A percentile compares a stretch with the other conserved stretches of the same genome.
Conservation (phyloP, 2,329 filamentous ascomycete species). For the Pyrenophora teres region DNA sequence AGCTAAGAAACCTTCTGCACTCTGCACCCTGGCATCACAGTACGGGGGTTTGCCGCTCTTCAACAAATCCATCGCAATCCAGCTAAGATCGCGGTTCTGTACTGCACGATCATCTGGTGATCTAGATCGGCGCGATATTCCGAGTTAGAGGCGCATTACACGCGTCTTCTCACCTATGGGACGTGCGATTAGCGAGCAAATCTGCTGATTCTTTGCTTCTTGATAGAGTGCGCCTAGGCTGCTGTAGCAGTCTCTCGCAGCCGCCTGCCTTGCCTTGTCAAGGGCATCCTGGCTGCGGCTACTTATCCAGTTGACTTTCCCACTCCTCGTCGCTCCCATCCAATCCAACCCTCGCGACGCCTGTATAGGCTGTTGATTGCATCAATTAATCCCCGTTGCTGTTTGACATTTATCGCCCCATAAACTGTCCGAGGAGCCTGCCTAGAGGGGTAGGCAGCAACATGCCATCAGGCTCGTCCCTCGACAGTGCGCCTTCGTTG, state of each 20-base stretch:
- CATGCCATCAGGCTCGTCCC: slow-evolving; percentile 19
- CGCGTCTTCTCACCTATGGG: background rate
- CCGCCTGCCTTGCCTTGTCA: slow-evolving; percentile 5
- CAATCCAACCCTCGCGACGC: slow-evolving; percentile 17
- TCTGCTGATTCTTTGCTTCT: background rate
- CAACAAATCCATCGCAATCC: background rate
- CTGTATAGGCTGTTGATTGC: slow-evolving; percentile 12
- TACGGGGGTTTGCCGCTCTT: background rate
- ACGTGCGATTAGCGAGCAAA: background rate
- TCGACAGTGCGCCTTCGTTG: slow-evolving; percentile 13
- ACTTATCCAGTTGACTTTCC: slow-evolving; percentile 15
- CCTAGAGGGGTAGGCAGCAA: slow-evolving; percentile 22
- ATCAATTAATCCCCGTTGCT: slow-evolving; percentile 16
- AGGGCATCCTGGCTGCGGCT: slow-evolving; percentile 15
- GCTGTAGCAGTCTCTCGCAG: slow-evolving; percentile 1
- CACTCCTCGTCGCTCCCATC: slow-evolving; percentile 14
- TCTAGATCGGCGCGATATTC: background rate
- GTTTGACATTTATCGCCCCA: slow-evolving; percentile 10
- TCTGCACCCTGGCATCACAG: background rate
- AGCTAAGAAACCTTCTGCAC: background rate
- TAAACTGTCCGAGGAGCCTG: slow-evolving; percentile 15
- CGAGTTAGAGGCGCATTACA: background rate
- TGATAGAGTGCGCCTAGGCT: background rate
- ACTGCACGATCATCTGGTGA: slow-evolving; percentile 8
- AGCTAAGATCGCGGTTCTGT: slow-evolving; percentile 2